phyloP scores from a whole-genome alignment of 2,329 filamentous ascomycete genomes.

The Cercospora citrullina region DNA sequence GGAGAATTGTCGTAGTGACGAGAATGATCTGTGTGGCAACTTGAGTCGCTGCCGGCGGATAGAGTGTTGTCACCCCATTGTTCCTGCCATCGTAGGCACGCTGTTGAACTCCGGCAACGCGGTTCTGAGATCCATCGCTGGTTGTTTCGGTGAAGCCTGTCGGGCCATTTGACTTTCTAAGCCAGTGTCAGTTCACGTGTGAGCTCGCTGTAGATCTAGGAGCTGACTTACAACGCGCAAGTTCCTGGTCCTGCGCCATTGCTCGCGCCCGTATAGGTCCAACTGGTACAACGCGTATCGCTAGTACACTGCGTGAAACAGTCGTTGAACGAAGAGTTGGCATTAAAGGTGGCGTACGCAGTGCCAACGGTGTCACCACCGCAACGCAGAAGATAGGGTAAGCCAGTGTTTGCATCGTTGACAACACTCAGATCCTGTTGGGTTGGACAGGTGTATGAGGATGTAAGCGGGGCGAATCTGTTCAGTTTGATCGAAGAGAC shows the following conservation, averaged over 20 bases:
- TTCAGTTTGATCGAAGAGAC: conserved; percentile 4
- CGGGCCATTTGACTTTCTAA: not conserved
- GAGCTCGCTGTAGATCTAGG: not conserved
- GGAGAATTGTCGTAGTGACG: not conserved
- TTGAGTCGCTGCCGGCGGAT: not conserved
- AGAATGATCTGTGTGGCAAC: not conserved
- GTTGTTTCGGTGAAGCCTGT: not conserved
- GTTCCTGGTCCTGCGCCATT: not conserved
- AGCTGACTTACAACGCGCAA: conserved; percentile 3
- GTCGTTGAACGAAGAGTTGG: conserved; percentile 8
- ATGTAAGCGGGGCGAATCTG: conserved; percentile 8
- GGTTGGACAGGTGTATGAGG: conserved; percentile 10
- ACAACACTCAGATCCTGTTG: not conserved
- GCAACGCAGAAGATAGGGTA: conserved; percentile 10
- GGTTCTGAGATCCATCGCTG: not conserved
- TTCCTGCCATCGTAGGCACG: not conserved
- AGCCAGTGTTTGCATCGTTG: conserved; percentile 10
- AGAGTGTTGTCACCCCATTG: not conserved
- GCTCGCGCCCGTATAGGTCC: conserved; percentile 3
- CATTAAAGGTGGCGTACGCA: not conserved
- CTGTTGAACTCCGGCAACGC: not conserved
- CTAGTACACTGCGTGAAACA: conserved; percentile 9
- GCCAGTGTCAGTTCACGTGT: not conserved
- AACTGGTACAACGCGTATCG: conserved; percentile 5
- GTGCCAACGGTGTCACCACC: not conserved